phyloP scores from a whole-genome alignment of 2,329 filamentous ascomycete genomes.

The Scedosporium aurantiacum region DNA sequence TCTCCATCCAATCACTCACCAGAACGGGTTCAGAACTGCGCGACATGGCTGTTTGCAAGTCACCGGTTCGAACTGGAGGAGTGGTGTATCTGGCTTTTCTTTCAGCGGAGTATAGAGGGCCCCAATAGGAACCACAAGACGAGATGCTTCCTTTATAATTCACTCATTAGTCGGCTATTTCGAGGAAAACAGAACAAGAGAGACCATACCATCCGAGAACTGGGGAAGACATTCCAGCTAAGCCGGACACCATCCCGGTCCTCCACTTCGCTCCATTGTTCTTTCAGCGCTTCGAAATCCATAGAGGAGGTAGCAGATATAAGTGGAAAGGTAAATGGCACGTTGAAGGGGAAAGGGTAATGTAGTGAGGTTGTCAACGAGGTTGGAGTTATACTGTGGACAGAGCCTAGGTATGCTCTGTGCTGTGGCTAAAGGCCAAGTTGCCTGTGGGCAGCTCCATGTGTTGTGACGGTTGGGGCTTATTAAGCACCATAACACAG shows the following conservation, averaged over 20 bases:
- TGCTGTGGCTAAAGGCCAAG: no score
- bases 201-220: slow-evolving; percentile 79
- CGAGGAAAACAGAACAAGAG: neutral
- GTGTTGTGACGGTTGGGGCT: no score
- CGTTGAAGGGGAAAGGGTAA: neutral
- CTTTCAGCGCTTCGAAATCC: slow-evolving; percentile 90
- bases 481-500: no score
- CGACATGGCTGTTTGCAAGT: slow-evolving; percentile 94
- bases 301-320: slow-evolving; percentile 31
- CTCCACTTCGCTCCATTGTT: slow-evolving; percentile 93
- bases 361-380: no score
- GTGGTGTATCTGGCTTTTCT: slow-evolving; percentile 79
- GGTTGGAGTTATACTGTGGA: no score
- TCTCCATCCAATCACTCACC: slow-evolving; percentile 44
- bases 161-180: neutral
- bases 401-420: no score
- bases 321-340: neutral
- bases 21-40: slow-evolving; percentile 93
- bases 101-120: slow-evolving; percentile 92
- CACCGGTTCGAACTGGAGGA: slow-evolving; percentile 92
- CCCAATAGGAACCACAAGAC: slow-evolving; percentile 90
- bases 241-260: slow-evolving; percentile 91
- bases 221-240: slow-evolving; percentile 98
- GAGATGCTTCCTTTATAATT: slow-evolving; percentile 66
- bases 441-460: no score